These are phyloP conservation scores for Esteya vermicola DNA, from an alignment of 2,329 filamentous ascomycete species.

Conservation along the genomic window DNA sequence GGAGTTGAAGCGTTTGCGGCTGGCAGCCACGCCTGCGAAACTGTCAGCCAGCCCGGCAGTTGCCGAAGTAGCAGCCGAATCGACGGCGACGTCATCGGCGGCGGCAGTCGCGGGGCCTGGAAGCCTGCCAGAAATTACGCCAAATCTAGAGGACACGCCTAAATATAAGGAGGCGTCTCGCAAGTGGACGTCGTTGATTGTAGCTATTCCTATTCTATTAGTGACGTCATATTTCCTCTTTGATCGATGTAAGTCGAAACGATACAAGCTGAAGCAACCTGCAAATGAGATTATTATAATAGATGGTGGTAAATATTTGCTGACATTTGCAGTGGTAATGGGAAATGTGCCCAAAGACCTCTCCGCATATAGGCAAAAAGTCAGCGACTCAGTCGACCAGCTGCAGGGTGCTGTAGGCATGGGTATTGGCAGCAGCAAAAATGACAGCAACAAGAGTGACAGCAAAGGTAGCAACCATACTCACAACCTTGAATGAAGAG, in stretches of 20 bases:
- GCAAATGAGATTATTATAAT: no score
- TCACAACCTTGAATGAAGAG: no score
- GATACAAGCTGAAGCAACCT: neutral
- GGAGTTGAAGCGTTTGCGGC: constrained; percentile 9
- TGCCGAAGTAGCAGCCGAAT: neutral
- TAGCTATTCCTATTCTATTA: constrained; percentile 38
- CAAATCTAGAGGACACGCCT: constrained; percentile 15
- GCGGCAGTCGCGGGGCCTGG: neutral
- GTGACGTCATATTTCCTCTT: constrained; percentile 42
- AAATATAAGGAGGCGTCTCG: constrained; percentile 29
- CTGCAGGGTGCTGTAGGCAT: neutral
- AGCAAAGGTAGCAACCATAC: no score
- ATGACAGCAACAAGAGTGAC: no score
- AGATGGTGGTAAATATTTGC: no score
- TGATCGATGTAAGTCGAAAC: constrained; percentile 27
- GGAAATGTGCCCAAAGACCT: constrained; percentile 9
- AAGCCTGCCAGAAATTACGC: constrained; percentile 7
- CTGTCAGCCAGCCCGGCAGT: neutral
- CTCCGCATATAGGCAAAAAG: constrained; percentile 9
- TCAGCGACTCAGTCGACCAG: constrained; percentile 5
- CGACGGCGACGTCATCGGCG: neutral
- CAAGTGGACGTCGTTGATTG: constrained; percentile 31
- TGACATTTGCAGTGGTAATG: constrained; percentile 3
- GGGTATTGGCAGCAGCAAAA: neutral
- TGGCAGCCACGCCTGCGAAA: constrained; percentile 2